A percentile compares a stretch with the other conserved stretches of the same genome.
These are phyloP conservation scores for Fusarium devonianum DNA, from an alignment of 2,329 filamentous ascomycete species.

Conservation along the genomic window DNA sequence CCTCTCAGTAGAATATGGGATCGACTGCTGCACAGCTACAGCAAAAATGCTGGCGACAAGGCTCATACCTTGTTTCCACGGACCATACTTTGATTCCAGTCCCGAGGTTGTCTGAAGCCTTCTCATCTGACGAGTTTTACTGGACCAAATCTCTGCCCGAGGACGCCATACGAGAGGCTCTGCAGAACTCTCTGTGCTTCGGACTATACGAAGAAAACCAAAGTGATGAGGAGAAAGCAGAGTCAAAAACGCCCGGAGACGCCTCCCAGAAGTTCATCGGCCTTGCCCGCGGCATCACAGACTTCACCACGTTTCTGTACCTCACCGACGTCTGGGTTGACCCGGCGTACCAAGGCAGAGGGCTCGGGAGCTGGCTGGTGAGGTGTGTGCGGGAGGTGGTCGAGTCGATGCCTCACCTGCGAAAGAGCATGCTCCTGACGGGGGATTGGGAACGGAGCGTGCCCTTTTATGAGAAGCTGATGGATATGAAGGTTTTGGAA, in stretches of 20 bases:
- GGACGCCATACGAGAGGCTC: constrained; percentile 51
- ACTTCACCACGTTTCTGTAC: constrained; percentile 69
- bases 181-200: constrained; percentile 63
- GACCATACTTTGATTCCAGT: constrained; percentile 58
- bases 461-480: constrained; percentile 44
- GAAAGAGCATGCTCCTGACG: constrained; percentile 61
- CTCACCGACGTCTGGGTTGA: constrained; percentile 69
- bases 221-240: not conserved
- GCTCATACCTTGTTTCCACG: constrained; percentile 63
- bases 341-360: constrained; percentile 60
- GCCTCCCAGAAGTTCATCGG: constrained; percentile 34
- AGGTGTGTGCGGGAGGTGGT: constrained; percentile 61
- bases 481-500: constrained; percentile 44
- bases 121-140: constrained; percentile 59
- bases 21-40: not conserved
- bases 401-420: constrained; percentile 60
- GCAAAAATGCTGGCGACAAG: constrained; percentile 49
- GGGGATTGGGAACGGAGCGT: constrained; percentile 45
- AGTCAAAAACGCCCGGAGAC: fast-evolving
- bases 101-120: constrained; percentile 55
- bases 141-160: constrained; percentile 60
- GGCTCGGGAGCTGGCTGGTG: constrained; percentile 69
- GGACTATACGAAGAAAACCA: constrained; percentile 55
- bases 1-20: not conserved
- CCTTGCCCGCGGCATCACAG: constrained; percentile 63